These are phyloP conservation scores for Protomyces pachydermus DNA, from an alignment of 1,139 yeast genomes.

Conservation along the genomic window DNA sequence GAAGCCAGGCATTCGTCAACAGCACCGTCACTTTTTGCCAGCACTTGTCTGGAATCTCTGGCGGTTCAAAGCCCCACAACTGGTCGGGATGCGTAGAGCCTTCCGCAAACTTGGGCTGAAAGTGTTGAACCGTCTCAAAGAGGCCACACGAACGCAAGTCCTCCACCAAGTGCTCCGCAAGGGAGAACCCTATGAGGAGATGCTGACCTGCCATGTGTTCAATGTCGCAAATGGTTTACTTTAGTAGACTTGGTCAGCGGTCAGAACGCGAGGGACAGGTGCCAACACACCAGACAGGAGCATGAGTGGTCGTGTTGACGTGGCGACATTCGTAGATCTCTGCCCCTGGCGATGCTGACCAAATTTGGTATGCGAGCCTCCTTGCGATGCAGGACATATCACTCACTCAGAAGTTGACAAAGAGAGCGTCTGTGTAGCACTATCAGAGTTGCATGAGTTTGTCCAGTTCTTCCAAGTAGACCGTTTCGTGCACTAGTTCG, in stretches of 20 bases:
- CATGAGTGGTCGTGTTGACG: too few species aligned
- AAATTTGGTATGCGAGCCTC: too few species aligned
- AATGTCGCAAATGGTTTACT: too few species aligned
- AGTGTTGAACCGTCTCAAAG: conserved; percentile 7
- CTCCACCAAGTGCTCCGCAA: conserved; percentile 4
- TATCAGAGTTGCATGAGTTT: conserved; percentile 26
- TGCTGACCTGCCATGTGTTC: neutral
- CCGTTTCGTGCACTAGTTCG: conserved; percentile 4
- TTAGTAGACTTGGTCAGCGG: too few species aligned
- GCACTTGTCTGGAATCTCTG: conserved; percentile 7
- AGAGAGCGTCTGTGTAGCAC: too few species aligned
- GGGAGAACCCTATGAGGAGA: conserved; percentile 1
- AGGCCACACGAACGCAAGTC: neutral
- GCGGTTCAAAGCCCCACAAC: conserved; percentile 6
- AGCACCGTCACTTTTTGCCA: conserved; percentile 9
- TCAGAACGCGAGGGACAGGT: too few species aligned
- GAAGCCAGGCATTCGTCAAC: conserved; percentile 12
- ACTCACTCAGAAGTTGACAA: too few species aligned
- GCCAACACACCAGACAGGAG: too few species aligned
- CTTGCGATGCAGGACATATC: too few species aligned
- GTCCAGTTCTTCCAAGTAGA: conserved; percentile 19
- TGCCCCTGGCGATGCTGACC: too few species aligned
- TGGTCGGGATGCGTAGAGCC: conserved; percentile 1
- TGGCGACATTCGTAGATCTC: too few species aligned
- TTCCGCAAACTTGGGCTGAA: conserved; percentile 1